Percentiles rank a stretch among this genome's conserved stretches.
Evolutionary conservation across 2,329 filamentous ascomycete genomes (phyloP).

Genomic region (Aotearoamyces nothofagi): DNA sequence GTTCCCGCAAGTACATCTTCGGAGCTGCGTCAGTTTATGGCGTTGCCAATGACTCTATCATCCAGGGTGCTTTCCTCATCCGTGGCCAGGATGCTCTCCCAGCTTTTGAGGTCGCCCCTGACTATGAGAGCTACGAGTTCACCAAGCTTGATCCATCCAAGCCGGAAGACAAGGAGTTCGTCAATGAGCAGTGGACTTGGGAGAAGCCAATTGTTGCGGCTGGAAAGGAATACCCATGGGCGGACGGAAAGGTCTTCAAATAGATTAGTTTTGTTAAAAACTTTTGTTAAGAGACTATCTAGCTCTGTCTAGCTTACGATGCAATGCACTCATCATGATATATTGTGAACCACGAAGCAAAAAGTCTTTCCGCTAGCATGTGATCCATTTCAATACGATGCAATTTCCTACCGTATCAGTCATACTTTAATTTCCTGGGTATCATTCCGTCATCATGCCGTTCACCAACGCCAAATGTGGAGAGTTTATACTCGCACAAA

Average conservation of each 20-base stretch:
- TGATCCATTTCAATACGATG: no score
- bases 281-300: no score
- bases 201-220: slow-evolving; percentile 67
- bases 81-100: slow-evolving; percentile 76
- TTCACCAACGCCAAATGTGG: no score
- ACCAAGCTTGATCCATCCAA: slow-evolving; percentile 87
- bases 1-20: slow-evolving; percentile 95
- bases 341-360: no score
- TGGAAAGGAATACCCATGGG: slow-evolving; percentile 81
- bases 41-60: slow-evolving; percentile 72
- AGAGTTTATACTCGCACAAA: no score
- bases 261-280: slow-evolving; percentile 50
- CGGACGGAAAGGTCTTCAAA: slow-evolving; percentile 98
- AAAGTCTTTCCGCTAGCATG: no score
- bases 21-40: slow-evolving; percentile 83
- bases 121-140: slow-evolving; percentile 94
- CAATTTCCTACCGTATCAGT: no score
- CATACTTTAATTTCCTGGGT: no score
- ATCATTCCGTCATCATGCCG: no score
- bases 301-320: slow-evolving; percentile 2
- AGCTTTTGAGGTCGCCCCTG: slow-evolving; percentile 93
- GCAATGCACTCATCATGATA: no score
- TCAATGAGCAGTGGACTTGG: slow-evolving; percentile 84
- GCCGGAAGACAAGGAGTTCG: slow-evolving; percentile 68
- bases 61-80: slow-evolving; percentile 87